A percentile compares a stretch with the other conserved stretches of the same genome.
Conservation (phyloP, 306 rosid genomes). For the Vicia sativa region DNA sequence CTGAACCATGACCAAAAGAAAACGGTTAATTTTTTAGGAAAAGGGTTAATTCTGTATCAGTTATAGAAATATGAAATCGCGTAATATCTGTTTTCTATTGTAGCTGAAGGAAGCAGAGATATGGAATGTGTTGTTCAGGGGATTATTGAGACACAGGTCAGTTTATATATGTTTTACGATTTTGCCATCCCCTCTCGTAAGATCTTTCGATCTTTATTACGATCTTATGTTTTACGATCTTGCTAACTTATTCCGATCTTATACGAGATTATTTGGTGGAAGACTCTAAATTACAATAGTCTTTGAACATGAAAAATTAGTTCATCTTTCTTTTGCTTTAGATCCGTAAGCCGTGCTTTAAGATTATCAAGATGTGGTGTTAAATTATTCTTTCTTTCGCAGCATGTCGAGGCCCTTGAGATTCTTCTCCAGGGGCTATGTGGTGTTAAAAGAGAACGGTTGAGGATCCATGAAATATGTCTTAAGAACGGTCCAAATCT, state of each 20-base stretch:
- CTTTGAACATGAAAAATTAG: neutral
- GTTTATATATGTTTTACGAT: neutral
- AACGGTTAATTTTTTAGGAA: neutral
- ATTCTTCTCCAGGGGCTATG: constrained; percentile 96
- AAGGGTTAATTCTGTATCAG: no score
- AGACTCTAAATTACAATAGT: neutral
- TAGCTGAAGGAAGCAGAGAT: constrained; percentile 11
- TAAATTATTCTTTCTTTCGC: constrained; percentile 28
- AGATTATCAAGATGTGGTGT: neutral
- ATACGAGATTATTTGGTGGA: neutral
- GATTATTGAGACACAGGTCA: constrained; percentile 86
- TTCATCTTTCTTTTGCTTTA: constrained; percentile 22
- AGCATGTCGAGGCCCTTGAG: constrained; percentile 98
- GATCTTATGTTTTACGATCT: no score
- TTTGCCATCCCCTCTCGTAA: no score
- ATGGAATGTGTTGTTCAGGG: constrained; percentile 99
- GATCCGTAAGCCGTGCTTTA: neutral
- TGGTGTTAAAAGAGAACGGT: constrained; percentile 81
- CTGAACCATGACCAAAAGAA: neutral
- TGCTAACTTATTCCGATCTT: no score
- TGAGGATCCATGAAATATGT: constrained; percentile 86
- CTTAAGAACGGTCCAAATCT: constrained; percentile 84
- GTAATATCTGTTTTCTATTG: constrained; percentile 18
- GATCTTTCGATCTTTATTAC: no score
- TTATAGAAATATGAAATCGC: neutral